A percentile compares a stretch with the other conserved stretches of the same genome.
These are phyloP conservation scores for Chrysopogon serrulatus DNA, from an alignment of 176 grass and related monocot species.

Conservation along the genomic window DNA sequence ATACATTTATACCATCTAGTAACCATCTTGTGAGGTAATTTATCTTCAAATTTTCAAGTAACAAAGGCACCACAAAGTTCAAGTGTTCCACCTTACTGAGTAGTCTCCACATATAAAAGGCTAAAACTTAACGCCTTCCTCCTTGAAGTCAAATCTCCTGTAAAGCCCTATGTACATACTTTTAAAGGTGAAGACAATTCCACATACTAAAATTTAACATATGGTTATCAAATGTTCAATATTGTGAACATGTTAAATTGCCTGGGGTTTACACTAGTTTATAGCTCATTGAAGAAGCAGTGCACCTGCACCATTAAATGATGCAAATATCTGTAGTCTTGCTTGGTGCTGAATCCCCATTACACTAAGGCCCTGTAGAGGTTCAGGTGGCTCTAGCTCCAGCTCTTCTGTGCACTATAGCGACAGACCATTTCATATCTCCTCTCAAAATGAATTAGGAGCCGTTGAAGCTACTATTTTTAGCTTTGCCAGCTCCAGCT, in stretches of 20 bases:
- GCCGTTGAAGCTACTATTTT: background rate
- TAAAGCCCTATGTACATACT: background rate
- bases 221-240: background rate
- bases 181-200: background rate
- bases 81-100: background rate
- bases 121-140: background rate
- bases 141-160: background rate
- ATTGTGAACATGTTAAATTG: background rate
- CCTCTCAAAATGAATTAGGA: background rate
- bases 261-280: background rate
- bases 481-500: background rate
- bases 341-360: background rate
- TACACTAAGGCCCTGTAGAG: background rate
- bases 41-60: background rate
- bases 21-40: background rate
- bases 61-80: background rate
- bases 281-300: constrained; percentile 13
- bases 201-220: background rate
- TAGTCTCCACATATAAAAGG: background rate
- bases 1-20: background rate
- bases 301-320: background rate
- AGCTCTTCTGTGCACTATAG: background rate
- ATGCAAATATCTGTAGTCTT: background rate
- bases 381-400: background rate
- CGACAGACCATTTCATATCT: background rate